Evolutionary conservation across 495 filamentous ascomycete genomes (phyloP).

Genomic region (Copromyces sp.): DNA sequence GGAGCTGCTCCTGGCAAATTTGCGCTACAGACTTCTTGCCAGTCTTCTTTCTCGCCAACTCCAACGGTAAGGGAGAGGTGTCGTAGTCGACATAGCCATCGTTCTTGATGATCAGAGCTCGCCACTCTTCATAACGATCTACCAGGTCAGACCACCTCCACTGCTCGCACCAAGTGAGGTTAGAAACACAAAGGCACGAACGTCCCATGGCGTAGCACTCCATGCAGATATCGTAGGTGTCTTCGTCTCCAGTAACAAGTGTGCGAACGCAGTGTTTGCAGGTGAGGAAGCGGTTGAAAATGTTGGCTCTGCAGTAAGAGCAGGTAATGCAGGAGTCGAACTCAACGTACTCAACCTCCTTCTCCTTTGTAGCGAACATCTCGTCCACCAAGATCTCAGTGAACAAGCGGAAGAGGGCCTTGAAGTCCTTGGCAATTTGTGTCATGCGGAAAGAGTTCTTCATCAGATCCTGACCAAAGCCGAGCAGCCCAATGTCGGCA

Average conservation of each 20-base stretch:
- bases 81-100: conserved; percentile 49
- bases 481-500: conserved; percentile 28
- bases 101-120: conserved; percentile 58
- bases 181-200: conserved; percentile 78
- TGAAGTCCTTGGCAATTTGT: conserved; percentile 68
- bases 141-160: conserved; percentile 73
- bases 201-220: conserved; percentile 93
- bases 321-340: conserved; percentile 89
- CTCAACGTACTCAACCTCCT: conserved; percentile 56
- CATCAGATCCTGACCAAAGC: conserved; percentile 34
- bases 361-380: conserved; percentile 60
- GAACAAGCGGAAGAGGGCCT: conserved; percentile 63
- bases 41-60: conserved; percentile 49
- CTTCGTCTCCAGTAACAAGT: conserved; percentile 50
- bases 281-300: conserved; percentile 93
- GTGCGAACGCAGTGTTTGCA: conserved; percentile 65
- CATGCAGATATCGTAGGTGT: conserved; percentile 91
- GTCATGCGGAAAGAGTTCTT: conserved; percentile 47
- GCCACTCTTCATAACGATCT: conserved; percentile 72
- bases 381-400: conserved; percentile 73
- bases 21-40: conserved; percentile 73
- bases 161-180: conserved; percentile 84
- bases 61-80: conserved; percentile 52
- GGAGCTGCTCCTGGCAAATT: conserved; percentile 80
- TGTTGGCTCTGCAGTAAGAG: conserved; percentile 90